These are phyloP conservation scores for Kodamaea anthophila DNA, from an alignment of 1,139 yeast genomes.

Conservation along the genomic window DNA sequence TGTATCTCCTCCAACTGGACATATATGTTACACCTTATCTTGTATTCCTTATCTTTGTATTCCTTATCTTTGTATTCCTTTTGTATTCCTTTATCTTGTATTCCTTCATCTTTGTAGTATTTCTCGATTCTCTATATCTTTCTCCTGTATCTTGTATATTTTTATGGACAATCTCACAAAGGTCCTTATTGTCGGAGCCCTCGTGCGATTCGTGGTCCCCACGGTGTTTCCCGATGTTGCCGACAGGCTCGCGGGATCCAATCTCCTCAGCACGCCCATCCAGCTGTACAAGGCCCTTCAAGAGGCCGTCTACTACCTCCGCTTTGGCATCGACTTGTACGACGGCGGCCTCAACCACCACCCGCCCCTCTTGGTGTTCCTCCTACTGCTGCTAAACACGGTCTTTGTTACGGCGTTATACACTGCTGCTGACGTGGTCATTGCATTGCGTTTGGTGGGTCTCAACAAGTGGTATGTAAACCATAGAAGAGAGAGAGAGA, in stretches of 20 bases:
- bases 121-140: neutral
- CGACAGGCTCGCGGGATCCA: slow-evolving; percentile 27
- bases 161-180: slow-evolving; percentile 18
- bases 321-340: slow-evolving; percentile 61
- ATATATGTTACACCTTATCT: slow-evolving; percentile 1
- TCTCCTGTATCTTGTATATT: neutral
- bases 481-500: too few relatives aligned
- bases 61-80: neutral
- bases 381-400: slow-evolving; percentile 36
- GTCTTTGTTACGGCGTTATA: slow-evolving; percentile 28
- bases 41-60: neutral
- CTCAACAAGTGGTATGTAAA: slow-evolving; percentile 34
- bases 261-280: slow-evolving; percentile 76
- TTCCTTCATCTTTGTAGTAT: neutral
- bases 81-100: neutral
- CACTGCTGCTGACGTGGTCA: slow-evolving; percentile 36
- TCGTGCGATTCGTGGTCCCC: slow-evolving; percentile 28
- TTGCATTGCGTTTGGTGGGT: slow-evolving; percentile 36
- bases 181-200: slow-evolving; percentile 26
- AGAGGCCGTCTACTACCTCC: slow-evolving; percentile 72
- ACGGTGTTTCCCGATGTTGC: slow-evolving; percentile 28
- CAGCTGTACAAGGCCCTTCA: slow-evolving; percentile 60
- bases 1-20: neutral
- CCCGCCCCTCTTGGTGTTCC: slow-evolving; percentile 61
- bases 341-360: slow-evolving; percentile 86